Percentiles rank a stretch among this genome's conserved stretches.
These are phyloP conservation scores for Alternaria gansuensis DNA, from an alignment of 2,329 filamentous ascomycete genomes.

Conservation along the genomic window DNA sequence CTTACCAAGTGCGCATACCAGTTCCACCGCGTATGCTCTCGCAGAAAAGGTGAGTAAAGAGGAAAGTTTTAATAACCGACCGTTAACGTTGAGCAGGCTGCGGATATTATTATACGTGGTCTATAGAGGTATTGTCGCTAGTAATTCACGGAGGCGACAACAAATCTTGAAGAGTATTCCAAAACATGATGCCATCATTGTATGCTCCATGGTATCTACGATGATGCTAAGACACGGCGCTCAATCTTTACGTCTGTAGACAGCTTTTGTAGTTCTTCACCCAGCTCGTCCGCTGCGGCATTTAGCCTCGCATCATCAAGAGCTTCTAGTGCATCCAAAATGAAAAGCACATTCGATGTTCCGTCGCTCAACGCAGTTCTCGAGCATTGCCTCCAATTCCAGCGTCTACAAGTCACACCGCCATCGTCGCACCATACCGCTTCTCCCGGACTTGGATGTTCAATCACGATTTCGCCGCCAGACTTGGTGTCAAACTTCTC, in stretches of 20 bases:
- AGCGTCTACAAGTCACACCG: slow-evolving; percentile 53
- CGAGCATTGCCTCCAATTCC: slow-evolving; percentile 55
- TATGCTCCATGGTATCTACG: background rate
- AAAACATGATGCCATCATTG: background rate
- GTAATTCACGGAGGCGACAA: background rate
- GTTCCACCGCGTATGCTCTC: slow-evolving; percentile 14
- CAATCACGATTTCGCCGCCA: slow-evolving; percentile 37
- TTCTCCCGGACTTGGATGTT: slow-evolving; percentile 44
- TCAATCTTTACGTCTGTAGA: slow-evolving; percentile 23
- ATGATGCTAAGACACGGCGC: background rate
- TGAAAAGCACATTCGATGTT: slow-evolving; percentile 51
- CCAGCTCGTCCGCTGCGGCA: slow-evolving; percentile 41
- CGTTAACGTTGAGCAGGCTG: background rate
- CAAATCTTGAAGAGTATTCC: background rate
- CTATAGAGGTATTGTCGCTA: background rate
- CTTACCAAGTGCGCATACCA: slow-evolving; percentile 12
- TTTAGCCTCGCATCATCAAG: slow-evolving; percentile 34
- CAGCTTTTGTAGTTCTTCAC: slow-evolving; percentile 26
- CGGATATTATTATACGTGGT: background rate
- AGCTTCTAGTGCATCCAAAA: slow-evolving; percentile 43
- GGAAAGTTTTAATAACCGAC: background rate
- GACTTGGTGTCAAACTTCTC: slow-evolving; percentile 49
- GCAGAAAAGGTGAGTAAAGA: slow-evolving; percentile 11
- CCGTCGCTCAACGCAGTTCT: slow-evolving; percentile 49
- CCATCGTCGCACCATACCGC: slow-evolving; percentile 53